These are phyloP conservation scores for Cornus kousa DNA, from an alignment of 148 eudicot species.

Conservation along the genomic window DNA sequence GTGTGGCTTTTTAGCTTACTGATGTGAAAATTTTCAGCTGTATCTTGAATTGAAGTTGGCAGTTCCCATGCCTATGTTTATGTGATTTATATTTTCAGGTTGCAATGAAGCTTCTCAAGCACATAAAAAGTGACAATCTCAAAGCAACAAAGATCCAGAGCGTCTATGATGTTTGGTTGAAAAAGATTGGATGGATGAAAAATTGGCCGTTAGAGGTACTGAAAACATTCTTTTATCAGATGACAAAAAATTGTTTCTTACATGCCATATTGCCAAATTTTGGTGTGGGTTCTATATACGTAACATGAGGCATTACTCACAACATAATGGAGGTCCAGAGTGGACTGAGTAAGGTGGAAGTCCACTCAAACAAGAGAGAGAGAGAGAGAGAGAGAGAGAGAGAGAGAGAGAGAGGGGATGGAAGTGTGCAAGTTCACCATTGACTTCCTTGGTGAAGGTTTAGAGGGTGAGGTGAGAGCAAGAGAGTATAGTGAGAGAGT, in stretches of 20 bases:
- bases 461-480: too few relatives aligned
- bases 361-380: too few relatives aligned
- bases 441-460: too few relatives aligned
- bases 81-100: slow-evolving; percentile 29
- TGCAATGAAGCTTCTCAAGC: slow-evolving; percentile 62
- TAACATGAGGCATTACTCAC: too few relatives aligned
- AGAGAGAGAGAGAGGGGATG: too few relatives aligned
- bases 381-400: too few relatives aligned
- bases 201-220: slow-evolving; percentile 52
- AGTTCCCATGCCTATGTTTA: background rate
- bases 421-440: too few relatives aligned
- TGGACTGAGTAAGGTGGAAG: too few relatives aligned
- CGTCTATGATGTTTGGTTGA: slow-evolving; percentile 60
- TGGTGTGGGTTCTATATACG: too few relatives aligned
- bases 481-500: too few relatives aligned
- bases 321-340: too few relatives aligned
- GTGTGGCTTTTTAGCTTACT: background rate
- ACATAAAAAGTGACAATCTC: slow-evolving; percentile 24
- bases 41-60: background rate
- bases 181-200: slow-evolving; percentile 42
- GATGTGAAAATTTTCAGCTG: background rate
- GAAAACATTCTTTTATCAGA: background rate
- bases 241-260: background rate
- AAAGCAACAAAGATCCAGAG: slow-evolving; percentile 32
- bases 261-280: background rate